These are phyloP conservation scores for Aureobasidium lini DNA, from an alignment of 2,329 filamentous ascomycete species.

Conservation along the genomic window DNA sequence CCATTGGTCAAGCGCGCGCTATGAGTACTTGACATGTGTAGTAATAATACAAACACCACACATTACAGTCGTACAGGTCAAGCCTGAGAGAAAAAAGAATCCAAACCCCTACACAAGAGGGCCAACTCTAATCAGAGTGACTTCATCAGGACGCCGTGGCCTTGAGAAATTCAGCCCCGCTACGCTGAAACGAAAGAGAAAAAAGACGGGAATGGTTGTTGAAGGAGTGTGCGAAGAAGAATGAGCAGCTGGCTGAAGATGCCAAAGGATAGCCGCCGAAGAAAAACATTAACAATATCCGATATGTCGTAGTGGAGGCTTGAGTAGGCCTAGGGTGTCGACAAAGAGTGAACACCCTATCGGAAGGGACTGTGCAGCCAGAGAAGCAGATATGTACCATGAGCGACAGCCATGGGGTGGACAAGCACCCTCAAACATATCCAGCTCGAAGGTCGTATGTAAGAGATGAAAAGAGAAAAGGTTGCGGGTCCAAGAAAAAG, in stretches of 20 bases:
- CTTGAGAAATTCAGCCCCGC: slow-evolving; percentile 11
- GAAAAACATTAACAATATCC: slow-evolving; percentile 14
- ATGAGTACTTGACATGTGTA: slow-evolving; percentile 9
- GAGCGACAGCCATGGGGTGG: slow-evolving; percentile 11
- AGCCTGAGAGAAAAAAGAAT: neutral
- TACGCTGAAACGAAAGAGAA: neutral
- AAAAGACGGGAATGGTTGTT: slow-evolving; percentile 3
- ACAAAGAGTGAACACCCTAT: neutral
- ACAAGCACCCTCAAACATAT: slow-evolving; percentile 9
- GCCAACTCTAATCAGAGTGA: neutral
- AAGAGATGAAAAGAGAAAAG: neutral
- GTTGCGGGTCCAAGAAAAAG: neutral
- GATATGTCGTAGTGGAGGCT: slow-evolving; percentile 4
- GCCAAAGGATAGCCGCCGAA: neutral
- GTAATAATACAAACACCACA: slow-evolving; percentile 16
- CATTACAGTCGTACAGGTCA: slow-evolving; percentile 2
- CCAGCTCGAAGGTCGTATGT: slow-evolving; percentile 6
- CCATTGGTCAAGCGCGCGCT: slow-evolving; percentile 10
- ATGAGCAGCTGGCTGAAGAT: neutral
- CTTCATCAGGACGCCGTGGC: neutral
- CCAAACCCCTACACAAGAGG: neutral
- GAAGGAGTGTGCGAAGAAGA: slow-evolving; percentile 6
- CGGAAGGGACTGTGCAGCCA: neutral
- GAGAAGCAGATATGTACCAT: slow-evolving; percentile 9
- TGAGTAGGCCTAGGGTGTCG: neutral